Evolutionary conservation across 495 filamentous ascomycete species (phyloP).

Genomic region (Tricharina praecox): DNA sequence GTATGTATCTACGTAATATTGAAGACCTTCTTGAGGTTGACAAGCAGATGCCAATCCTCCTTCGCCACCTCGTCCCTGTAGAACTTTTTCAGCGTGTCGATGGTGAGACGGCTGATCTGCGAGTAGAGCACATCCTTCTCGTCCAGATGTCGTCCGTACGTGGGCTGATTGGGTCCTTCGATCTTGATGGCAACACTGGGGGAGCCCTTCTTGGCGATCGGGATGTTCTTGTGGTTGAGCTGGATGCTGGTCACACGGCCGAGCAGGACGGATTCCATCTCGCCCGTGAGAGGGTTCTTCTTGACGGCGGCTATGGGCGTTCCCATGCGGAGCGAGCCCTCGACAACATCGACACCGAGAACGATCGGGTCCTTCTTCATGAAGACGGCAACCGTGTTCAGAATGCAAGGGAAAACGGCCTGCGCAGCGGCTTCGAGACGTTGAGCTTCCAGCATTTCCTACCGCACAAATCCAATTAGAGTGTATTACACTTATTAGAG

Average conservation of each 20-base stretch:
- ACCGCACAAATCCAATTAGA: background rate
- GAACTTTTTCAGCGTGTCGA: slow-evolving; percentile 92
- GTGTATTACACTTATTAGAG: too few species aligned
- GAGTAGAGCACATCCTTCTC: slow-evolving; percentile 83
- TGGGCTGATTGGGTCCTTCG: slow-evolving; percentile 84
- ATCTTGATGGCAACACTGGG: slow-evolving; percentile 96
- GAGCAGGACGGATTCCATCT: slow-evolving; percentile 64
- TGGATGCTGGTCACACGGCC: slow-evolving; percentile 96
- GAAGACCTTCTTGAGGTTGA: slow-evolving; percentile 88
- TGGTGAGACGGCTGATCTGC: slow-evolving; percentile 66
- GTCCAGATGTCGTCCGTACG: slow-evolving; percentile 89
- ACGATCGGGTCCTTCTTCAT: slow-evolving; percentile 97
- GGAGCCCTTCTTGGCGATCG: slow-evolving; percentile 82
- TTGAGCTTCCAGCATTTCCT: slow-evolving; percentile 59
- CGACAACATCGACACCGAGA: slow-evolving; percentile 83
- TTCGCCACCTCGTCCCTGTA: slow-evolving; percentile 78
- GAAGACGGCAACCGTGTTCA: slow-evolving; percentile 81
- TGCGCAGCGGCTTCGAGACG: slow-evolving; percentile 92
- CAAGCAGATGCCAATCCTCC: slow-evolving; percentile 81
- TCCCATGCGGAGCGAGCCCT: slow-evolving; percentile 67
- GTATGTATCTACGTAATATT: slow-evolving; percentile 80
- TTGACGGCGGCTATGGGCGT: slow-evolving; percentile 79
- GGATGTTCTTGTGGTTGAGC: slow-evolving; percentile 89
- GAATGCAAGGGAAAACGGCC: slow-evolving; percentile 91
- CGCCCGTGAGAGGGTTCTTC: slow-evolving; percentile 56